phyloP scores from a whole-genome alignment of 2,329 filamentous ascomycete species.

The Metarhizium robertsii region DNA sequence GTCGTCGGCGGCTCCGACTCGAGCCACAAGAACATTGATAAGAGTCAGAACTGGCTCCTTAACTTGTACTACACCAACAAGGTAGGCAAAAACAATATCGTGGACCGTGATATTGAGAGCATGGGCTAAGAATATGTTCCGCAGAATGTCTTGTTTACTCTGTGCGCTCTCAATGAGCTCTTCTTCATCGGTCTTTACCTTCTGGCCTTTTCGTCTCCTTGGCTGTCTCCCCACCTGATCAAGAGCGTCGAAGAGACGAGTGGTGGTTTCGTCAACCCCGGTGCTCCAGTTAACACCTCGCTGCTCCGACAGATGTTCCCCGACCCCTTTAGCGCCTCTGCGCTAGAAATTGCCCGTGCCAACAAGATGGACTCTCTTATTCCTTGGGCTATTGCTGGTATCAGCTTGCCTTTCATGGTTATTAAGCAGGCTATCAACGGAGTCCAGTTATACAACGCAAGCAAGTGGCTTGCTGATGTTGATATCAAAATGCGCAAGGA shows the following conservation, averaged over 20 bases:
- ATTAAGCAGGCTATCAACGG: conserved; percentile 92
- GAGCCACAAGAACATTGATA: conserved; percentile 91
- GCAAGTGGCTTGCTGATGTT: conserved; percentile 86
- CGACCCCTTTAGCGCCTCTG: conserved; percentile 84
- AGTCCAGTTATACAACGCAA: conserved; percentile 87
- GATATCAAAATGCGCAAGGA: conserved; percentile 57
- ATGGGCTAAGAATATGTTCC: not conserved
- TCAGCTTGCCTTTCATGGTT: conserved; percentile 80
- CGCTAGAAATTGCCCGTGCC: conserved; percentile 82
- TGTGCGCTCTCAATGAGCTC: conserved; percentile 84
- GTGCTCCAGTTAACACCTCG: conserved; percentile 60
- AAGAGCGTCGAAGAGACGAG: conserved; percentile 46
- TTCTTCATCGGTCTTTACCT: conserved; percentile 99
- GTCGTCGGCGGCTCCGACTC: conserved; percentile 72
- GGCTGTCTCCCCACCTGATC: conserved; percentile 76
- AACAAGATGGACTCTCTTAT: conserved; percentile 78
- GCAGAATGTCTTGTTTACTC: conserved; percentile 81
- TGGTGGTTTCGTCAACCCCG: conserved; percentile 49
- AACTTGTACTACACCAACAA: conserved; percentile 97
- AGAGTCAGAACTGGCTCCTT: conserved; percentile 77
- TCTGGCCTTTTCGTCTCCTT: conserved; percentile 88
- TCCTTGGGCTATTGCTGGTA: conserved; percentile 62
- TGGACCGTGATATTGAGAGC: not conserved
- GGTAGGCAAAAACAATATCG: conserved; percentile 41
- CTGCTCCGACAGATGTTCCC: conserved; percentile 69